Base-by-base conservation (phyloP, 2,329 filamentous ascomycete genomes). In the Fonsecaea pugnacius region DNA sequence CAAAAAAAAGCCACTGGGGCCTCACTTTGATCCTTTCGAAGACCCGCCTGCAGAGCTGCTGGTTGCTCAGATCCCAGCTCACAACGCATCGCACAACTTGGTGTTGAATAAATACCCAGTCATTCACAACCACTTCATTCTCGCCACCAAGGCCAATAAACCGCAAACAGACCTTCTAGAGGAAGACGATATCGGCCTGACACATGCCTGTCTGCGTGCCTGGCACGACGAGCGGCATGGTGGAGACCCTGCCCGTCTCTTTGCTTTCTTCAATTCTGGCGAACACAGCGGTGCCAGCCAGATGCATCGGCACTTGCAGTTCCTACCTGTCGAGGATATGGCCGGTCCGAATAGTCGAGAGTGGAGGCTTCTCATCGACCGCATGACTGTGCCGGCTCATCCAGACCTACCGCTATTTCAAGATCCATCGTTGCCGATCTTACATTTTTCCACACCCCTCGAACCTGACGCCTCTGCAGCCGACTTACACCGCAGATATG, bases 341-440 rank as follows among this genome's bases (percentile, higher is more conserved):
- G 63, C 46, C 24, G 40, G 55, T 12, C 48, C 73, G 10, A 69
- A 73, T 4, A 66, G 71, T 10, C 38, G 30, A 24, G 71, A 67
- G n/a, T 86, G 83, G 83, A 70, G 73, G 24, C 76, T 83, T 9
- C 72, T 85, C n/a, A 79, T 84, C 51, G 82, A 85, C 60, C 36
- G 71, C 14, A 75, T 80, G 66, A 69, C 60, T 16, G 53, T 58
- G 2, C 56, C 52, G 52, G 66, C 59, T 24, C 68, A 70, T 54
- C 59, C 57, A 24, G 30, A 48, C n/a, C 40, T 85, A n/a, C 82
- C 84, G 0, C 82, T 86, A 64, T 74, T 76, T 10, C 79, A 84
- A 63, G 85, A 82, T 70, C 80, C 79, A 0, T 32, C 35, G 18
- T 55, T 70, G 16, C 66, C 69, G 5, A 53, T 71, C 38, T 51